Percentiles rank a stretch among this genome's conserved stretches.
These are phyloP conservation scores for Ligustrum vulgare DNA, from an alignment of 257 asterid species.

Conservation along the genomic window DNA sequence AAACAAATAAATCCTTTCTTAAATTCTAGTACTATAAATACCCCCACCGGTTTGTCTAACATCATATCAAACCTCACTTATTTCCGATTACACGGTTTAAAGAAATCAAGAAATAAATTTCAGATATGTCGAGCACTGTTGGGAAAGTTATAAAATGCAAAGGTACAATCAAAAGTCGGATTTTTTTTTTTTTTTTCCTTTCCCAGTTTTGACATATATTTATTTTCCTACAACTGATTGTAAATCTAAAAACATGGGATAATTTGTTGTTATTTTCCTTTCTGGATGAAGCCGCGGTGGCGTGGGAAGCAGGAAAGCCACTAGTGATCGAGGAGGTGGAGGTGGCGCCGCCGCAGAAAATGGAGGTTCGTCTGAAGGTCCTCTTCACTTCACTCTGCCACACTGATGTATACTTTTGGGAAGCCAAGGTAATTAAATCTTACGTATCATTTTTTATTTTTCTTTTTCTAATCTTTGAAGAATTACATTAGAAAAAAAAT, in stretches of 20 bases:
- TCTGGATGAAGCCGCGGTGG: slow-evolving; percentile 64
- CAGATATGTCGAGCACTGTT: slow-evolving; percentile 33
- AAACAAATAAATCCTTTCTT: not conserved
- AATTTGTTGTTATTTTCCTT: not conserved
- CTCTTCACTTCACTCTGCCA: slow-evolving; percentile 84
- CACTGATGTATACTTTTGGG: slow-evolving; percentile 90
- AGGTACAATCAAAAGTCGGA: slow-evolving; percentile 23
- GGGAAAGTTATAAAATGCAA: slow-evolving; percentile 48
- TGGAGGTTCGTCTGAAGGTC: slow-evolving; percentile 84
- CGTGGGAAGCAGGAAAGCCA: slow-evolving; percentile 94
- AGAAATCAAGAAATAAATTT: not conserved
- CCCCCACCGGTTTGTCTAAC: not conserved
- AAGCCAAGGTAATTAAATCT: slow-evolving; percentile 58
- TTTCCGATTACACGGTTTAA: not conserved
- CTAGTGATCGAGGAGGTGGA: slow-evolving; percentile 85
- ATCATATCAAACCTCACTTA: not conserved
- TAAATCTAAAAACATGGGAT: not conserved
- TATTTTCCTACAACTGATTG: not conserved
- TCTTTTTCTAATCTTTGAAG: not conserved
- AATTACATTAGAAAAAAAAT: not conserved
- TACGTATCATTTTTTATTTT: not conserved
- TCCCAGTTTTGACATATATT: not conserved
- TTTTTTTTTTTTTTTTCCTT: not conserved
- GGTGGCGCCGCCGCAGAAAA: slow-evolving; percentile 92
- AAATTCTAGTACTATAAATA: not conserved